Evolutionary conservation across 257 asterid species (phyloP).

Genomic region (Solanum sitiens): DNA sequence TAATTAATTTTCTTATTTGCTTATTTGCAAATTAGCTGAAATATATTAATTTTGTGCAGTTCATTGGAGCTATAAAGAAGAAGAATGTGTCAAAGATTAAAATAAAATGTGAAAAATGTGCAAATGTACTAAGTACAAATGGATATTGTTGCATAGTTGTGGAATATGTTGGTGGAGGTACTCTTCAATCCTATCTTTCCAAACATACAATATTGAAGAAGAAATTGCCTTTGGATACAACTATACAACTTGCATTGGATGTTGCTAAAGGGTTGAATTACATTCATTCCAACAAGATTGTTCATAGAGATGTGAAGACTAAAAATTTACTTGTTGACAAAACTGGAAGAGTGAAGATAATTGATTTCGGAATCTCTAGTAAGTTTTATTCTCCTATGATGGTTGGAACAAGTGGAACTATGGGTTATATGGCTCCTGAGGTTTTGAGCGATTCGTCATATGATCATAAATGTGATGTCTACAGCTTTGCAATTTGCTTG

Average conservation of each 20-base stretch:
- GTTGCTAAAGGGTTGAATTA: constrained; percentile 17
- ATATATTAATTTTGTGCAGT: no score
- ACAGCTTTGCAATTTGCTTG: constrained; percentile 19
- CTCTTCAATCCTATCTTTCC: no score
- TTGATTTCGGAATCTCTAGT: constrained; percentile 13
- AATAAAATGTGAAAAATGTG: no score
- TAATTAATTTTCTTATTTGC: not conserved
- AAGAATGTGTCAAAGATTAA: no score
- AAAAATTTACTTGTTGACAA: constrained; percentile 4
- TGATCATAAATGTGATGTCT: constrained; percentile 18
- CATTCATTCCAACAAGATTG: constrained; percentile 9
- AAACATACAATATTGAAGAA: no score
- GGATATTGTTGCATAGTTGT: no score
- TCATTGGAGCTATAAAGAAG: no score
- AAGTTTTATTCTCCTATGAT: not conserved
- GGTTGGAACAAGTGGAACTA: constrained; percentile 2
- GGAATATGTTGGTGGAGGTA: no score
- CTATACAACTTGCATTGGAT: constrained; percentile 7
- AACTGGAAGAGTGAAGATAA: not conserved
- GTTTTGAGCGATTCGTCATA: not conserved
- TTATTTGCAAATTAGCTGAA: no score
- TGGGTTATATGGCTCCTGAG: constrained; percentile 19
- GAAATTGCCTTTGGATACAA: not conserved
- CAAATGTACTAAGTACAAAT: no score
- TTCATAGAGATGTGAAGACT: constrained; percentile 17